Evolutionary conservation across 2,329 filamentous ascomycete species (phyloP).

Genomic region (Claviceps sp.): DNA sequence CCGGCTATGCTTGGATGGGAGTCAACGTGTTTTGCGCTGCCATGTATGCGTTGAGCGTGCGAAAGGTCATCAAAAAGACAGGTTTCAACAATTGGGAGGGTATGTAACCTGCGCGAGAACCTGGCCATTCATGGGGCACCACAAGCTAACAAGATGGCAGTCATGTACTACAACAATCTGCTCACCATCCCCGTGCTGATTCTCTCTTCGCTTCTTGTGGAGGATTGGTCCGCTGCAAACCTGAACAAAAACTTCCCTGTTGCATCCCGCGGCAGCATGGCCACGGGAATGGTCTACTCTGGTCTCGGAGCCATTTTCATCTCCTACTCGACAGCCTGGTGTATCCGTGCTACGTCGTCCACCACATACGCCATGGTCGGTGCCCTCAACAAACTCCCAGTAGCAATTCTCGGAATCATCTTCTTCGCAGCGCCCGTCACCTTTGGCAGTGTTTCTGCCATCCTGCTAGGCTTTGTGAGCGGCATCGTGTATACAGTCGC

Average conservation of each 20-base stretch:
- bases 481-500: conserved; percentile 67
- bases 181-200: conserved; percentile 89
- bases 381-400: conserved; percentile 92
- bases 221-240: conserved; percentile 87
- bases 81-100: conserved; percentile 99
- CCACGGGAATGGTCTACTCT: conserved; percentile 86
- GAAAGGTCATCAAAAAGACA: conserved; percentile 97
- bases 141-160: conserved; percentile 29
- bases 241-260: conserved; percentile 75
- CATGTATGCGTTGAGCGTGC: conserved; percentile 80
- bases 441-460: conserved; percentile 80
- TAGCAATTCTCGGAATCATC: conserved; percentile 79
- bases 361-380: conserved; percentile 99
- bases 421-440: conserved; percentile 96
- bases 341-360: conserved; percentile 90
- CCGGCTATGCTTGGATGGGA: conserved; percentile 96
- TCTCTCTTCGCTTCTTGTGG: conserved; percentile 64
- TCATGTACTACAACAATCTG: conserved; percentile 99
- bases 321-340: conserved; percentile 98
- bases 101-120: conserved; percentile 28
- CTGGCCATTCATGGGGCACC: too few species aligned
- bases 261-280: conserved; percentile 62
- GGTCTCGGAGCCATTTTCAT: conserved; percentile 92
- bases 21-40: conserved; percentile 94
- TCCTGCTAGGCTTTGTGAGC: conserved; percentile 79